Evolutionary conservation across 106 monocot species (phyloP), one percentile per base, ranked within the genome.

Genomic region (Allium cepa): DNA sequence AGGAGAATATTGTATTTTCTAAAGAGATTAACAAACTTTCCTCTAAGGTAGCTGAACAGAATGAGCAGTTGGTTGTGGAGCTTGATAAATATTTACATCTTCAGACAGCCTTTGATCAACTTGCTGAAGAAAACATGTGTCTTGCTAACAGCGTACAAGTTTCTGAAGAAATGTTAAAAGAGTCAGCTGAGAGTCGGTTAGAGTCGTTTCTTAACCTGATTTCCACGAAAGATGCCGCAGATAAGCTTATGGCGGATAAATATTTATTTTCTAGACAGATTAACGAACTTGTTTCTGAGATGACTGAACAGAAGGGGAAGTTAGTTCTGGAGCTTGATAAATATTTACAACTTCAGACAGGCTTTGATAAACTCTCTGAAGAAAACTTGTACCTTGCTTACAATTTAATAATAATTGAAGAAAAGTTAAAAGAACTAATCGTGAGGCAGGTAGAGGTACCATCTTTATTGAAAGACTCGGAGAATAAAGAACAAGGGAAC

Each of bases 11-110:
- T 28, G 53, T 70, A 46, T 65, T 87, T 46, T 65, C 62, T 60
- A 59, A 62, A 67, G 87, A 89, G 79, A 99, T 93, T 62, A 71
- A 14, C 47, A 82, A 72, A 51, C 69, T 93, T 70, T 28, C 68
- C 60, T 48, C 61, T 36, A 80, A 81, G 67, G 50, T 96, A 27
- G 71, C 69, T 12, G 84, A 80, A 67, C 68, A 80, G 55, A 84
- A 87, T 50, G 80, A 80, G 26, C 78, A 64, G 61, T 71, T 87
- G 67, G 49, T 67, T 72, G 12, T 49, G 73, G 70, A 78, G 63
- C 71, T 82, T 59, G 72, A 78, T 63, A 79, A 76, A 49, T 70
- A 82, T 28, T 58, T 15, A 10, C 58, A 90, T 45, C 84, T 90
- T 57, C 78, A 94, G 70, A 68, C 46, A 47, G 67, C 73, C 5